phyloP scores from a whole-genome alignment of 768 basidiomycete genomes.

The Sistotremastrum suecicum region DNA sequence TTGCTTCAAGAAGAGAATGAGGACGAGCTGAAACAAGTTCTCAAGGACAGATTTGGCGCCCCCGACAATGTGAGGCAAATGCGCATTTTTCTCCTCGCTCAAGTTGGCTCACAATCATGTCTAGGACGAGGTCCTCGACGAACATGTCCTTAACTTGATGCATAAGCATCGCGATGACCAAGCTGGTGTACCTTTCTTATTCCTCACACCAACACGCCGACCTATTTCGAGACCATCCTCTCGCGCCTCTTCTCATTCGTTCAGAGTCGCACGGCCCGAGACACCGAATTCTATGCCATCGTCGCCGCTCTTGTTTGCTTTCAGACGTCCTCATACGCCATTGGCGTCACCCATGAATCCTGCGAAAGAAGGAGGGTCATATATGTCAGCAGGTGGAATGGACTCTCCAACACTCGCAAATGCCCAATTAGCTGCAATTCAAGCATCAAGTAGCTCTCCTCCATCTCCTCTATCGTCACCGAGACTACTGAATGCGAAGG shows the following conservation, averaged over 20 bases:
- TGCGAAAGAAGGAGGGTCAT: slow-evolving; percentile 35
- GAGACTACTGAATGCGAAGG: slow-evolving; percentile 78
- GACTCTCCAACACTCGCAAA: slow-evolving; percentile 52
- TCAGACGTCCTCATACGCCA: slow-evolving; percentile 71
- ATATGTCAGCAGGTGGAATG: slow-evolving; percentile 42
- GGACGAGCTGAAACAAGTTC: slow-evolving; percentile 65
- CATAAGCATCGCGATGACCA: slow-evolving; percentile 85
- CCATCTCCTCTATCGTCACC: slow-evolving; percentile 79
- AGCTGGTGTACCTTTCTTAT: slow-evolving; percentile 69
- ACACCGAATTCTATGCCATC: slow-evolving; percentile 63
- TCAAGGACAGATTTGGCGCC: slow-evolving; percentile 54
- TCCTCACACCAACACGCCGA: slow-evolving; percentile 65
- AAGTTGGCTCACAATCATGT: slow-evolving; percentile 6
- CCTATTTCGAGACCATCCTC: slow-evolving; percentile 74
- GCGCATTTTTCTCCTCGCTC: slow-evolving; percentile 8
- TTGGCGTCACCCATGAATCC: slow-evolving; percentile 60
- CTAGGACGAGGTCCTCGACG: slow-evolving; percentile 47
- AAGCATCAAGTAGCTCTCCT: slow-evolving; percentile 24
- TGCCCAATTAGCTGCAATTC: slow-evolving; percentile 61
- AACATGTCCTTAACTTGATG: slow-evolving; percentile 88
- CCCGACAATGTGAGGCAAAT: background rate
- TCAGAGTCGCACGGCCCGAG: slow-evolving; percentile 56
- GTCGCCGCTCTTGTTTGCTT: slow-evolving; percentile 62
- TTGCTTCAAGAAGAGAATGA: slow-evolving; percentile 74
- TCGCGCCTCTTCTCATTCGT: slow-evolving; percentile 57